Evolutionary conservation across 495 filamentous ascomycete genomes (phyloP), one percentile per base, ranked within the genome.

Genomic region (Cladorrhinum samala): DNA sequence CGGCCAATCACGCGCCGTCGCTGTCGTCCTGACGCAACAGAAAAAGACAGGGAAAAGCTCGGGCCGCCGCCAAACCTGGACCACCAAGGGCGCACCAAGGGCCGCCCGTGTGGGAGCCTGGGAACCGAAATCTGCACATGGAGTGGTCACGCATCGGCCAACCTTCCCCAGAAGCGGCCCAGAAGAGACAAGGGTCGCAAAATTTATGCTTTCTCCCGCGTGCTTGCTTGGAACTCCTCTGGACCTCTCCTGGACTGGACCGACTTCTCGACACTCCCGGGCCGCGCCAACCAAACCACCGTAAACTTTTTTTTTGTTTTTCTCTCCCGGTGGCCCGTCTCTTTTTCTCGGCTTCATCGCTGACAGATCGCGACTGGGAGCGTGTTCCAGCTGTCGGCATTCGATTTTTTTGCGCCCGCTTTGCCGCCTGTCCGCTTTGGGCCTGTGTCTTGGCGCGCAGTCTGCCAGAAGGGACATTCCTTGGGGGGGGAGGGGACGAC

Each of bases 111-210:
- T 46, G 56, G 27, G 27, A 33, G 27, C 27, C 27, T 33, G 27
- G 27, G 50, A 40, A 49, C 52, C 56, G 45, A 54, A 50, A 51
- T 58, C 56, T 58, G 56, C 52, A 58, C 17, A 51, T 58, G 46
- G 56, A 51, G 47, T 58, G 51, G 53, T 58, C 56, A 52, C 53
- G 50, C 56, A 49, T 43, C 36, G 8, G 3, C 9, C 20, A 14
- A 23, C 46, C 41, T 54, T 41, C 44, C 52, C 56, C 56, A 59
- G 52, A 55, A 46, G 14, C 39, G 18, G 19, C 41, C 42, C 43
- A 53, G 45, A 27, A n/a, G 44, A 45, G 16, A 55, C 40, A 49
- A 55, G 25, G 56, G 42, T 52, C 51, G 51, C 54, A 59, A 59
- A 54, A 51, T 59, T 59, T 42, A 37, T 42, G 48, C 49, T 54